Conservation (phyloP, 179 eudicot genomes). For the Gypsophila paniculata region DNA sequence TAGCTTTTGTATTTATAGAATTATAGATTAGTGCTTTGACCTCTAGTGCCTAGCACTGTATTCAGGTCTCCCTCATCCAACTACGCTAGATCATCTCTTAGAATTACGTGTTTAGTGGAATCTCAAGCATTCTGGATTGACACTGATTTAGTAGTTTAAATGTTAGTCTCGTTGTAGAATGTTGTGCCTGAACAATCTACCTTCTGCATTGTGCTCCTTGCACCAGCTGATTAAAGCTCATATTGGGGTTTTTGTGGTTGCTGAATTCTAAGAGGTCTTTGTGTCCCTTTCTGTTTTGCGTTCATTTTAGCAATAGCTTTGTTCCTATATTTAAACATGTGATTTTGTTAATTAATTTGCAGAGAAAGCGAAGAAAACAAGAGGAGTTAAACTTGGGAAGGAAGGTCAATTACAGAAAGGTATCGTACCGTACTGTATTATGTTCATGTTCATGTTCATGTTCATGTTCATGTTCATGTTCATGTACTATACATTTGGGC, state of each 20-base stretch:
- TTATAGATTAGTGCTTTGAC: no score
- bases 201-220: neutral
- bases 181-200: neutral
- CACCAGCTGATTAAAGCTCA: neutral
- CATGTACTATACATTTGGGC: neutral
- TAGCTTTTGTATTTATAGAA: no score
- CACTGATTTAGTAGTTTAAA: no score
- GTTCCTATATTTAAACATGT: neutral
- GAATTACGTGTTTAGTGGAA: neutral
- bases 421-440: slow-evolving; percentile 28
- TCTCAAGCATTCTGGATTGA: no score
- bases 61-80: no score
- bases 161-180: no score
- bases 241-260: neutral
- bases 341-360: slow-evolving; percentile 21
- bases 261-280: neutral
- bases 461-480: neutral
- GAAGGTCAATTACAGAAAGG: slow-evolving; percentile 65
- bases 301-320: neutral
- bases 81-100: neutral
- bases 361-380: slow-evolving; percentile 83
- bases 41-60: no score
- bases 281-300: neutral
- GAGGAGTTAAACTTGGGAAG: slow-evolving; percentile 55
- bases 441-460: neutral